Evolutionary conservation across 2,329 filamentous ascomycete genomes (phyloP).

Genomic region (Spiromastix sp.): DNA sequence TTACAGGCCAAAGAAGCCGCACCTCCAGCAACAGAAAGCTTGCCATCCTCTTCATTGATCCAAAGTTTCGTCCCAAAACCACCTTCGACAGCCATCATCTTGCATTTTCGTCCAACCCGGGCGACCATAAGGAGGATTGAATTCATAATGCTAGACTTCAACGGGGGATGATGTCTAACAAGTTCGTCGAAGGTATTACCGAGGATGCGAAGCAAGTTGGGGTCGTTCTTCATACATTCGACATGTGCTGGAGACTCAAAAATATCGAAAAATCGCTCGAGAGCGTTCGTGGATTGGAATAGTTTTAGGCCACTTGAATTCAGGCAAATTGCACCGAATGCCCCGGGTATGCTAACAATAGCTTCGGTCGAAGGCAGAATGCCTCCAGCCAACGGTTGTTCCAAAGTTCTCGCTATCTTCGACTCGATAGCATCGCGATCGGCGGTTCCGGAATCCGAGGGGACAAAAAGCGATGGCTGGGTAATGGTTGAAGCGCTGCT

Average conservation of each 20-base stretch:
- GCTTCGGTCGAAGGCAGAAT: constrained; percentile 84
- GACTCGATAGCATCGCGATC: constrained; percentile 20
- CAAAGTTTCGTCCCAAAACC: constrained; percentile 74
- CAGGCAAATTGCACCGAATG: constrained; percentile 87
- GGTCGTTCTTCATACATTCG: constrained; percentile 67
- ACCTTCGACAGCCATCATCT: constrained; percentile 54
- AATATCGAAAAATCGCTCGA: constrained; percentile 88
- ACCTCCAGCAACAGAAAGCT: constrained; percentile 50
- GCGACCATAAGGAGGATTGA: constrained; percentile 85
- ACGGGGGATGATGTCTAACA: constrained; percentile 77
- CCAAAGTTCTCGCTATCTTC: constrained; percentile 20
- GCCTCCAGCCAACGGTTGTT: constrained; percentile 46
- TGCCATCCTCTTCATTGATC: constrained; percentile 48
- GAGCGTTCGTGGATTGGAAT: constrained; percentile 70
- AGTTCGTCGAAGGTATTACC: constrained; percentile 88
- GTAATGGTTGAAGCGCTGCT: constrained; percentile 29
- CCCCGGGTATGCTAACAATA: constrained; percentile 74
- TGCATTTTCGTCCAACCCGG: constrained; percentile 65
- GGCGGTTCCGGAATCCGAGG: constrained; percentile 11
- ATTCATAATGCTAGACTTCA: constrained; percentile 70
- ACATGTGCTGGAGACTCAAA: constrained; percentile 89
- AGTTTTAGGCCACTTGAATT: constrained; percentile 80
- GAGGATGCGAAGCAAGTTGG: constrained; percentile 60
- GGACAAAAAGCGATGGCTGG: constrained; percentile 25
- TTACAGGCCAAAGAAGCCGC: constrained; percentile 26